Evolutionary conservation across 116 monocot genomes (phyloP).

Genomic region (Iris pallida): DNA sequence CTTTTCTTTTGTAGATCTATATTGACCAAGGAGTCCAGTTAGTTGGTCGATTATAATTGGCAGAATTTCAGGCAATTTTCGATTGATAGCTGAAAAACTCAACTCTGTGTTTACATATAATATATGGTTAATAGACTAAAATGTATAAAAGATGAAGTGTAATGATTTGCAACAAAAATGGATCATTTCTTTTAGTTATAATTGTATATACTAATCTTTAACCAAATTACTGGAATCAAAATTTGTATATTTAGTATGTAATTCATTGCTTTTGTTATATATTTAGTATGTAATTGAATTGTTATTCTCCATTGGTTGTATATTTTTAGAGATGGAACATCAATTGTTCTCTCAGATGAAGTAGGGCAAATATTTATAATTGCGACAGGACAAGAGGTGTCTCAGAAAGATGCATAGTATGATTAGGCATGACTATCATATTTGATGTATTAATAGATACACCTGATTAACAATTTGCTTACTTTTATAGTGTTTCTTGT

Average conservation of each 20-base stretch:
- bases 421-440: constrained; percentile 60
- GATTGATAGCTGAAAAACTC: too few species aligned
- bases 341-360: constrained; percentile 97
- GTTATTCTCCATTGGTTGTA: constrained; percentile 6
- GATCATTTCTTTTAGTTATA: too few species aligned
- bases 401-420: constrained; percentile 97
- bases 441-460: neutral
- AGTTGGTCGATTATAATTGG: too few species aligned
- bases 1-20: too few species aligned
- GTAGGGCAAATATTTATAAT: constrained; percentile 95
- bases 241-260: neutral
- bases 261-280: constrained; percentile 7
- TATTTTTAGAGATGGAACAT: constrained; percentile 87
- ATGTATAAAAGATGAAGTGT: too few species aligned
- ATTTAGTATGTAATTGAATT: neutral
- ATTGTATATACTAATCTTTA: too few species aligned
- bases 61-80: too few species aligned
- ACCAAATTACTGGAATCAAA: too few species aligned
- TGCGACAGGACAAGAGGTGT: constrained; percentile 93
- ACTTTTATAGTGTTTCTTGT: neutral
- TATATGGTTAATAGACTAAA: too few species aligned
- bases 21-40: too few species aligned
- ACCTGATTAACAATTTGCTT: constrained; percentile 4
- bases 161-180: too few species aligned
- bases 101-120: too few species aligned